Conservation (phyloP, 495 filamentous ascomycete genomes). For the Usnea hakonensis region DNA sequence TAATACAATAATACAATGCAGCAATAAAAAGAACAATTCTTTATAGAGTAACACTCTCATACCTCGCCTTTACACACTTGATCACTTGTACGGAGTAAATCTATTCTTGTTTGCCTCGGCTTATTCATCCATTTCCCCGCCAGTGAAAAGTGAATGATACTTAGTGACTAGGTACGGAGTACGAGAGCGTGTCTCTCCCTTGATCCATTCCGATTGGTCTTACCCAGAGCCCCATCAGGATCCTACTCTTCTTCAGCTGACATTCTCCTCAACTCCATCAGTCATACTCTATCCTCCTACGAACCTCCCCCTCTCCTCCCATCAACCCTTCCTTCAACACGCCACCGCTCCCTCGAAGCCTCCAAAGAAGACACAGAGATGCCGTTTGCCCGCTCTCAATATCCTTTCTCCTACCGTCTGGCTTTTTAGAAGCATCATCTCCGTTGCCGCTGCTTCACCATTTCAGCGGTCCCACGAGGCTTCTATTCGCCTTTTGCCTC, state of each 20-base stretch:
- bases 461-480: slow-evolving; percentile 5
- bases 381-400: not conserved
- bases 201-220: slow-evolving; percentile 6
- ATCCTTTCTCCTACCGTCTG: not conserved
- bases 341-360: not conserved
- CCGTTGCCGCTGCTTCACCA: slow-evolving; percentile 1
- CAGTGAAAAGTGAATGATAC: too few species aligned
- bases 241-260: slow-evolving; percentile 6
- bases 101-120: too few species aligned
- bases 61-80: too few species aligned
- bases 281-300: slow-evolving; percentile 1
- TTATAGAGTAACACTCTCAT: too few species aligned
- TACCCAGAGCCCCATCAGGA: not conserved
- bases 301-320: not conserved
- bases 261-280: not conserved
- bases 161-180: too few species aligned
- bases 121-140: too few species aligned
- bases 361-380: not conserved
- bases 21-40: too few species aligned
- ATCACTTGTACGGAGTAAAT: too few species aligned
- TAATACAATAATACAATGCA: too few species aligned
- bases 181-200: too few species aligned
- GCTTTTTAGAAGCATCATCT: not conserved
- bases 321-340: not conserved
- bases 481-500: slow-evolving; percentile 5